Evolutionary conservation across 116 monocot species (phyloP).

Genomic region (Dioscorea cayenensis): DNA sequence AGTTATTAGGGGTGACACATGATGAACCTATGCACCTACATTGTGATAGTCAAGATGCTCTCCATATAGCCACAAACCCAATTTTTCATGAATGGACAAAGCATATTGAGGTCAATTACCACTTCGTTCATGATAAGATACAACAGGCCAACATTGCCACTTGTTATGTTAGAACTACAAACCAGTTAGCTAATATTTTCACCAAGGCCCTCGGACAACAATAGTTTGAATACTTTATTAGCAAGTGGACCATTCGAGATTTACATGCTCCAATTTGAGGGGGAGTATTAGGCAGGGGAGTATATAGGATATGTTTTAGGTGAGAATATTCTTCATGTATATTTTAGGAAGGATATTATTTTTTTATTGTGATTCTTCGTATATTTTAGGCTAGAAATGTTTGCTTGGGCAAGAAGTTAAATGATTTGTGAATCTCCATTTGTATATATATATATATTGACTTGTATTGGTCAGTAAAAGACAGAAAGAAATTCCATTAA

Average conservation of each 20-base stretch:
- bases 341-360: no score
- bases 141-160: background rate
- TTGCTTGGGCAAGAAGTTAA: no score
- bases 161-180: background rate
- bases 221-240: background rate
- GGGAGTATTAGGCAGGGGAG: no score
- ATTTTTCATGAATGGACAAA: conserved; percentile 1
- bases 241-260: background rate
- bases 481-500: no score
- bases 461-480: no score
- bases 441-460: no score
- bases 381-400: no score
- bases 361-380: no score
- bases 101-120: background rate
- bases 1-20: background rate
- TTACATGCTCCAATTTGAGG: background rate
- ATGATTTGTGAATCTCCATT: no score
- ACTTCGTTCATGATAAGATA: background rate
- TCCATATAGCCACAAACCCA: background rate
- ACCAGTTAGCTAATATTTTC: background rate
- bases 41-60: conserved; percentile 1
- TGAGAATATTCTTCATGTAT: no score
- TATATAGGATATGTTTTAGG: no score
- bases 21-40: background rate
- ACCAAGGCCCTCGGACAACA: background rate